Evolutionary conservation across 495 filamentous ascomycete genomes (phyloP), one percentile per base, ranked within the genome.

Genomic region (Neurospora pannonica): DNA sequence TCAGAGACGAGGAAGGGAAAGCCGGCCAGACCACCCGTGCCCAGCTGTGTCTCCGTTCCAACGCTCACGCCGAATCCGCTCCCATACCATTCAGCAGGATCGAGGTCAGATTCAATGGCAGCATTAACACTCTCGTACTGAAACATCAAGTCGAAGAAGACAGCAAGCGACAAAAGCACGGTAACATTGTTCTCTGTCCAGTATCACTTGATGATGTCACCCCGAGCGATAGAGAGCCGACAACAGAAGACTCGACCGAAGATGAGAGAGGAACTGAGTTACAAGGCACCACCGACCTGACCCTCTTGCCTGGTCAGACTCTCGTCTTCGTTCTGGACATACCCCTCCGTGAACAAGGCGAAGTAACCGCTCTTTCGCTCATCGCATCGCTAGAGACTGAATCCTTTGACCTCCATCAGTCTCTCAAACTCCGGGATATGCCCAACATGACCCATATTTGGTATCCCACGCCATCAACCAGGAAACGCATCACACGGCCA

Each of bases 301-400:
- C 87, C 0, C 83, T 99, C 71, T 79, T 83, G 1, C 89, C 95
- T 24, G 90, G 89, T 3, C 87, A 92, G 71, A 91, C 87, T 0
- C 90, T 90, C 72, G 86, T 94, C 4, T 92, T 92, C 74, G 88
- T 90, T 76, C 86, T 98, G 72, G 87, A 89, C 5, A 87, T 91
- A 67, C 89, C 90, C 21, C 88, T 95, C 5, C 88, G 94, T 46
- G 95, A 98, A 82, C 90, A 94, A 17, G 95, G 93, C 8, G 89
- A 94, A 70, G 89, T 91, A 1, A 87, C 85, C 70, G 89, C 92
- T 17, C 84, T 89, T 15, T 91, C 87, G 2, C 86, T 92, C 15
- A 90, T 87, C 24, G 82, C 96, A 71, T 82, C 84, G 19, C 77
- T 97, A 10, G 84, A 88, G 38, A 87, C 89, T 38, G 87, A 91